Conservation (phyloP, 169 alveolate species). For the Haemoproteus tartakovskyi region DNA sequence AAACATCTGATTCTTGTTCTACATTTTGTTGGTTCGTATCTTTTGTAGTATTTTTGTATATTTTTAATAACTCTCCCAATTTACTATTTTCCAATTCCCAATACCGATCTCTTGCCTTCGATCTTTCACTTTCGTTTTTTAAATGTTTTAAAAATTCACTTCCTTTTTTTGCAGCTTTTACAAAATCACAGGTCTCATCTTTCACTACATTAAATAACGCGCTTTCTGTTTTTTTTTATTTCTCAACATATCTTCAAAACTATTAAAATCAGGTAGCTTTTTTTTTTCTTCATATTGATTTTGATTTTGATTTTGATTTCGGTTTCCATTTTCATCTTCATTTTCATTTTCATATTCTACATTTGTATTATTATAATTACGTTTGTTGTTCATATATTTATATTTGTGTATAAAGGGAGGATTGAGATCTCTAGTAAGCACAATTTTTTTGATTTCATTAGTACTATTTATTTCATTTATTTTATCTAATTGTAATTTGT, state of each 20-base stretch:
- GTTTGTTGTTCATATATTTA: constrained; percentile 42
- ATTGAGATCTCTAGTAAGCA: constrained; percentile 88
- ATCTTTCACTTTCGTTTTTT: constrained; percentile 89
- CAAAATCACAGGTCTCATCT: constrained; percentile 97
- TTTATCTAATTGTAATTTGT: constrained; percentile 77
- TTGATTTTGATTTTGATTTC: too few relatives aligned
- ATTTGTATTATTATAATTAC: too few relatives aligned
- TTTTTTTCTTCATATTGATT: too few relatives aligned
- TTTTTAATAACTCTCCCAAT: constrained; percentile 82
- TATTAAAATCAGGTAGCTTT: too few relatives aligned
- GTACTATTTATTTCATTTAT: constrained; percentile 84
- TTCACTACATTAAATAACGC: constrained; percentile 89
- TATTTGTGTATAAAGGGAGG: constrained; percentile 94
- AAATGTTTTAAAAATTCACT: constrained; percentile 86
- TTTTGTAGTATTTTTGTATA: constrained; percentile 66
- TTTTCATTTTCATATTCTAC: too few relatives aligned
- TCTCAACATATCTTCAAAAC: too few relatives aligned
- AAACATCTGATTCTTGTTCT: constrained; percentile 66
- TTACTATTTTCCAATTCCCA: constrained; percentile 93
- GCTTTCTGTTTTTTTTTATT: too few relatives aligned
- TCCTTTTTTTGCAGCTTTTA: constrained; percentile 95
- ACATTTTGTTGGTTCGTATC: constrained; percentile 30
- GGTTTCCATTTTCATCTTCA: not conserved
- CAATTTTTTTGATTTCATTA: constrained; percentile 87
- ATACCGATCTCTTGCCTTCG: constrained; percentile 88